Conservation (phyloP, 1,284 basidiomycete genomes). For the Ustanciosporium gigantosporum region DNA sequence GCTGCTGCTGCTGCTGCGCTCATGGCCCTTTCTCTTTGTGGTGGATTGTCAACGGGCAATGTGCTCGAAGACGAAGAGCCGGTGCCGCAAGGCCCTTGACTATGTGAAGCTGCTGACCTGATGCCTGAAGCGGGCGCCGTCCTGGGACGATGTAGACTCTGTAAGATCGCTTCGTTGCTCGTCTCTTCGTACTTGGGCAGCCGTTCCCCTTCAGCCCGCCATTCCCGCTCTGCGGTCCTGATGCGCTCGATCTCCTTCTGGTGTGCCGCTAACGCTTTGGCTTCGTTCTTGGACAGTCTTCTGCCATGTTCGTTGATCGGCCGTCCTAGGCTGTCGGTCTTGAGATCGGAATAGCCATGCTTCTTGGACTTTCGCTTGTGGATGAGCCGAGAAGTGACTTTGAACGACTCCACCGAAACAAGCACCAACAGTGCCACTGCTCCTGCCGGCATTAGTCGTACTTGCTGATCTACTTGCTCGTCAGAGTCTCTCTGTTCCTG, state of each 20-base stretch:
- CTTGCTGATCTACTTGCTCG: too few relatives aligned
- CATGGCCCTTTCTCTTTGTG: slow-evolving; percentile 3
- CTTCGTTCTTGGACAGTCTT: slow-evolving; percentile 28
- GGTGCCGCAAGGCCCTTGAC: too few relatives aligned
- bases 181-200: slow-evolving; percentile 28
- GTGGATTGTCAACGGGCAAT: neutral
- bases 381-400: slow-evolving; percentile 32
- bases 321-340: slow-evolving; percentile 29
- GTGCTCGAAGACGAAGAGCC: neutral
- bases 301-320: slow-evolving; percentile 35
- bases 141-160: slow-evolving; percentile 16
- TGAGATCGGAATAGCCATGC: slow-evolving; percentile 34
- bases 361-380: slow-evolving; percentile 31
- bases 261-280: slow-evolving; percentile 29
- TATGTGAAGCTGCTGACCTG: neutral
- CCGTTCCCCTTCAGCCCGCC: slow-evolving; percentile 27
- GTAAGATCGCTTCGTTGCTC: slow-evolving; percentile 22
- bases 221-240: slow-evolving; percentile 35
- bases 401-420: slow-evolving; percentile 34
- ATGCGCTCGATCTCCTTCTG: slow-evolving; percentile 36
- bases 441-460: slow-evolving; percentile 18
- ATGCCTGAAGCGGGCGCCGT: slow-evolving; percentile 12
- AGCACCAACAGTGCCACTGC: slow-evolving; percentile 26
- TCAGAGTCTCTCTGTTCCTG: too few relatives aligned
- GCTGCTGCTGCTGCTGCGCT: slow-evolving; percentile 11